These are phyloP conservation scores for Rhynchosporium graminicola DNA, from an alignment of 2,329 filamentous ascomycete species.

Conservation along the genomic window DNA sequence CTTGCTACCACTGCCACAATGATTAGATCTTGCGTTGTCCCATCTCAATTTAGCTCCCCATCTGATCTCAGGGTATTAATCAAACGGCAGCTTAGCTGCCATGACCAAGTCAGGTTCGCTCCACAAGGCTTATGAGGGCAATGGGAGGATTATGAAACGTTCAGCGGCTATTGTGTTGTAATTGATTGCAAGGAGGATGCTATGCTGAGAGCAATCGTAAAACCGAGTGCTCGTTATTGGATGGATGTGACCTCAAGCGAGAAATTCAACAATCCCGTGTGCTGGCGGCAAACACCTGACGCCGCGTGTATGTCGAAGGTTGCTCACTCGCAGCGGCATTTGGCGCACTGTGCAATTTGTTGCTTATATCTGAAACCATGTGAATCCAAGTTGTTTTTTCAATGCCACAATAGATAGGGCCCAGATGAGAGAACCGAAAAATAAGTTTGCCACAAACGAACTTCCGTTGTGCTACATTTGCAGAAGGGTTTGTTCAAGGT, in stretches of 20 bases:
- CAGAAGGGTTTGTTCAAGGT: constrained; percentile 3
- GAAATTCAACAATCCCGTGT: constrained; percentile 1
- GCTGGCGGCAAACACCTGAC: constrained; percentile 2
- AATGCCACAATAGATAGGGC: too few relatives aligned
- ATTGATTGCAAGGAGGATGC: constrained; percentile 11
- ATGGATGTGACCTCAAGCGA: constrained; percentile 1
- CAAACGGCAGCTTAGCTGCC: constrained; percentile 16
- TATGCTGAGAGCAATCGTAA: constrained; percentile 6
- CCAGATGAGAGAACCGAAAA: not conserved
- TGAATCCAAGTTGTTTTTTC: not conserved
- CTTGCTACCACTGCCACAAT: constrained; percentile 5
- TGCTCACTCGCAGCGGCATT: not conserved
- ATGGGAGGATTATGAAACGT: not conserved
- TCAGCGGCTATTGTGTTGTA: constrained; percentile 13
- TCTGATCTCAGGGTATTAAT: constrained; percentile 14
- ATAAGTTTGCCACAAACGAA: constrained; percentile 12
- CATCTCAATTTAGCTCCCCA: constrained; percentile 6
- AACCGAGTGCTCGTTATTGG: not conserved
- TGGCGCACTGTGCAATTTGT: not conserved
- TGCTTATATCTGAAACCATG: not conserved
- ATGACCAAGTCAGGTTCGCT: constrained; percentile 3
- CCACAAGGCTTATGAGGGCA: not conserved
- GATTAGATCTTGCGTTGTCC: constrained; percentile 19
- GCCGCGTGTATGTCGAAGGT: not conserved
- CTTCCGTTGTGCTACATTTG: constrained; percentile 11